Evolutionary conservation across 2,329 filamentous ascomycete genomes (phyloP).

Genomic region (Corynespora cassiicola): DNA sequence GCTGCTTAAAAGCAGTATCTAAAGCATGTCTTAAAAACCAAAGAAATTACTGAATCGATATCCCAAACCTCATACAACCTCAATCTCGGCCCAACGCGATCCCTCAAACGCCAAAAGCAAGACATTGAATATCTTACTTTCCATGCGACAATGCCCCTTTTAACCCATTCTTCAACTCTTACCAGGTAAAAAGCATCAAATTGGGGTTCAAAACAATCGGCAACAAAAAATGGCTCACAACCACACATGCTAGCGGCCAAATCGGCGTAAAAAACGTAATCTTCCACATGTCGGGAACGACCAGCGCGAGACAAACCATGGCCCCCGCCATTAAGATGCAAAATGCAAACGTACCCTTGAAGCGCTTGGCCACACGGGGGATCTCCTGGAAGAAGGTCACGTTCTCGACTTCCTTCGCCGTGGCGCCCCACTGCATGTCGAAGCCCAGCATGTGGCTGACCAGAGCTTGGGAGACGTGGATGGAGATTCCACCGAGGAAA

Average conservation of each 20-base stretch:
- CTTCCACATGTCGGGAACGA: slow-evolving; percentile 66
- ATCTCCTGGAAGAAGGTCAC: slow-evolving; percentile 87
- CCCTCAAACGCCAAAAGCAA: too few species aligned
- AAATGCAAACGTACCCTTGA: slow-evolving; percentile 71
- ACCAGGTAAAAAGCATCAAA: slow-evolving; percentile 81
- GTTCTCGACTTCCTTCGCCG: slow-evolving; percentile 80
- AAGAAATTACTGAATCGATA: too few species aligned
- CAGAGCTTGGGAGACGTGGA: slow-evolving; percentile 82
- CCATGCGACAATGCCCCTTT: too few species aligned
- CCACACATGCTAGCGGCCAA: slow-evolving; percentile 73
- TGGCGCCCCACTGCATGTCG: slow-evolving; percentile 86
- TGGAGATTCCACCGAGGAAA: slow-evolving; percentile 81
- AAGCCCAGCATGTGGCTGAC: slow-evolving; percentile 84
- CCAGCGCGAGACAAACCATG: slow-evolving; percentile 71
- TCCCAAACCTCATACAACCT: too few species aligned
- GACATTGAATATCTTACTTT: too few species aligned
- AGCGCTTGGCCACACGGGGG: slow-evolving; percentile 77
- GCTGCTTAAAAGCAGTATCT: too few species aligned
- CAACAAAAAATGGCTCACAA: slow-evolving; percentile 71
- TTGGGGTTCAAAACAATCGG: slow-evolving; percentile 80
- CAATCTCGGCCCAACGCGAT: too few species aligned
- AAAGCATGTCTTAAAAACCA: too few species aligned
- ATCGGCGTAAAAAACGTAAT: slow-evolving; percentile 67
- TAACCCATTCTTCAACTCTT: too few species aligned
- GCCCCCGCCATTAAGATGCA: slow-evolving; percentile 63